Conservation (phyloP, 345 rosid genomes). For the Hibiscus tridactylites region DNA sequence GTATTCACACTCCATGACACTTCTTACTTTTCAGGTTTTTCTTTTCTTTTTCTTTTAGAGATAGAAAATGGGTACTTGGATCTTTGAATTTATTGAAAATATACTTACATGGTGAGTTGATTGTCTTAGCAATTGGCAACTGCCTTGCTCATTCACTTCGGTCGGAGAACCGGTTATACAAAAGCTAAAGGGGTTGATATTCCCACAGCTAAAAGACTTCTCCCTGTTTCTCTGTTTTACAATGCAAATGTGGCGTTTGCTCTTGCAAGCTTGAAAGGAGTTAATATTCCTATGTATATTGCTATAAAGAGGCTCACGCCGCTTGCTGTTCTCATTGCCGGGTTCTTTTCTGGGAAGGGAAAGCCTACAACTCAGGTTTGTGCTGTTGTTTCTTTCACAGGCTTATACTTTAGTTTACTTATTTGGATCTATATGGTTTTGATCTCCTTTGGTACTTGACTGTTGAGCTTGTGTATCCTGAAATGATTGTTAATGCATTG, state of each 20-base stretch:
- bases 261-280: slow-evolving; percentile 96
- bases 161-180: slow-evolving; percentile 58
- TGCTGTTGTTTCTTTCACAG: background rate
- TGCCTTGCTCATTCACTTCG: slow-evolving; percentile 69
- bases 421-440: background rate
- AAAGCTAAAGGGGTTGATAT: slow-evolving; percentile 53
- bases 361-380: slow-evolving; percentile 73
- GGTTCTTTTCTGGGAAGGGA: slow-evolving; percentile 63
- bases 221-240: slow-evolving; percentile 79
- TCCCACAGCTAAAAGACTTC: slow-evolving; percentile 64
- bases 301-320: slow-evolving; percentile 97
- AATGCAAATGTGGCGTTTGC: slow-evolving; percentile 97
- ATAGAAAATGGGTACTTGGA: background rate
- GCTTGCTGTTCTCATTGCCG: slow-evolving; percentile 74
- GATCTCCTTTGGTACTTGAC: background rate
- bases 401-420: background rate
- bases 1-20: slow-evolving; percentile 75
- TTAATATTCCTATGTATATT: slow-evolving; percentile 95
- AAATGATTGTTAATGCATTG: background rate
- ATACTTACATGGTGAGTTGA: background rate
- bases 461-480: background rate
- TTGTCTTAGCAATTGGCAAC: slow-evolving; percentile 79
- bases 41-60: background rate
- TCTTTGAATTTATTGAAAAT: background rate
- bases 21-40: slow-evolving; percentile 77